Base-by-base conservation (phyloP, 805 yeast species). In the Lachancea thermotolerans region DNA sequence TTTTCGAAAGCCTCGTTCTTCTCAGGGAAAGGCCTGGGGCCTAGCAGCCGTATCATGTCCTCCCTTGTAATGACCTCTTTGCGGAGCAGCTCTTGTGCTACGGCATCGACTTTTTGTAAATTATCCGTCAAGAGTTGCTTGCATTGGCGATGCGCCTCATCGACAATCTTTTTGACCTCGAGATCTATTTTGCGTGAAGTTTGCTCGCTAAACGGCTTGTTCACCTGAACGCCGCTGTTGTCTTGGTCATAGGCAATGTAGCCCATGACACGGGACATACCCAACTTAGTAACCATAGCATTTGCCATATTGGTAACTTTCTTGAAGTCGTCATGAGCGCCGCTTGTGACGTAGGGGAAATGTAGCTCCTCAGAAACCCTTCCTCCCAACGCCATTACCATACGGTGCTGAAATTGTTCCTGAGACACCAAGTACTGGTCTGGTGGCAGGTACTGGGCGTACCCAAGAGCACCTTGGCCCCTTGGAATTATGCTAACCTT, bases 331-430 rank as follows among this genome's bases (percentile, higher is more conserved):
- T 93, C 96, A 17, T 89, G 81, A 0, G 96, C 99, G 47, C 99
- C 99, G 45, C 95, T 81, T 6, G 98, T 90, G 9, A 93, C 95
- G n/a, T 90, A 79, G 15, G 79, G 75, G 60, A 93, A 93, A 62
- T 91, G 89, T 40, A 93, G 67, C 67, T 95, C 99, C 67, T 93
- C 99, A 33, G 95, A 81, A 15, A 93, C 97, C 56, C 99, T 78
- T 15, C 99, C 99, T 35, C 98, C 99, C 39, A 93, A 73, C 0
- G 97, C 85, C 98, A 93, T 95, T 25, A 89, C 80, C 95, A 93
- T 90, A 53, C 95, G 77, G 64, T 93, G 95, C 53, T 73, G 73
- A 50, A 90, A 77, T 65, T 93, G 96, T 51, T 79, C 75, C 47
- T 82, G 81, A 28, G 83, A 78, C 54, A 86, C 71, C 58, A 93